Evolutionary conservation across 2,329 filamentous ascomycete species (phyloP), one percentile per base, ranked within the genome.

Genomic region (Ophiocordyceps camponoti-rufipedis): DNA sequence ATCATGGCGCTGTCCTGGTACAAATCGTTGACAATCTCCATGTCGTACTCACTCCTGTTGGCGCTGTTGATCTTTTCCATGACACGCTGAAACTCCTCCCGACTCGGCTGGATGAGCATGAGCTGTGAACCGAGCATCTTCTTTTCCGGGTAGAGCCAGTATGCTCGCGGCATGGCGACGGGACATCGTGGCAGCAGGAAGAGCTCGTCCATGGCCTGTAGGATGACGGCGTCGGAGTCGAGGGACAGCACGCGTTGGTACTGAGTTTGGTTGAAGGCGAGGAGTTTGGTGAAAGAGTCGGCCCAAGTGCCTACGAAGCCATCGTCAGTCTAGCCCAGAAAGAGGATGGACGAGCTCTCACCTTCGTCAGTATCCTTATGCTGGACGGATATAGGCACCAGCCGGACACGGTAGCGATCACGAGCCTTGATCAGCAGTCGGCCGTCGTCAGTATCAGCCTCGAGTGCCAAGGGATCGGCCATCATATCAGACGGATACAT

Each of bases 161-260:
- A 85, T 9, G 81, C 82, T 31, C 77, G 72, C 1, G 81, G 78
- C 71, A 85, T 79, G 3, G 80, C 80, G 4, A 81, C 69, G 1
- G 71, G 64, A 1, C 71, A 68, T 1, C 63, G 56, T 0, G 81
- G 82, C 1, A 82, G 64, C 28, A 80, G 69, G 60, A 86, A 86
- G 0, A 85, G 67, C 46, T 85, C 80, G 52, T 86, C 82, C 67
- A 85, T 72, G 19, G 67, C 61, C 48, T 78, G 66, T 4, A 82
- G 67, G 3, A 85, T 61, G 1, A 72, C 72, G 19, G 74, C 67
- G 54, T 85, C 80, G 9, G 78, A 80, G 56, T 85, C 67, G 1
- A 69, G 57, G 42, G 78, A 74, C 8, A 65, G 51, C 1, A 70
- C 64, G 0, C 60, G 56, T 0, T 48, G 46, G 38, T 82, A 84